Evolutionary conservation across 2,329 filamentous ascomycete genomes (phyloP).

Genomic region (Cordyceps militaris): DNA sequence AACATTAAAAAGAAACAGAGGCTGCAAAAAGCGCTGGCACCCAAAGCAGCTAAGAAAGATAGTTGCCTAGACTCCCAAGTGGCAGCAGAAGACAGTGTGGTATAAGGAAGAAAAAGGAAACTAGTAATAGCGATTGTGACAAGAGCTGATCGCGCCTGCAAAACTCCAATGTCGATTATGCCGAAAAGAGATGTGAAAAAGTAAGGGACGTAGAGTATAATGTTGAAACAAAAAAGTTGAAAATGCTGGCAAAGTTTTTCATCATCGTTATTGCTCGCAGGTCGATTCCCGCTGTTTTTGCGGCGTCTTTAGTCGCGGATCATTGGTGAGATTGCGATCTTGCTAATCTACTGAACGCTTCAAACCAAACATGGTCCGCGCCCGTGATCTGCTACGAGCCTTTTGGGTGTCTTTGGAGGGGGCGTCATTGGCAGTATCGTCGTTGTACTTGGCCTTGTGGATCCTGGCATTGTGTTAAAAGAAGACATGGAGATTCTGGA

Average conservation of each 20-base stretch:
- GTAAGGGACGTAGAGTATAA: not conserved
- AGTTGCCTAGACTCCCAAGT: not conserved
- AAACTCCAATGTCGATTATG: conserved; percentile 5
- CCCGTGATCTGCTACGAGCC: conserved; percentile 66
- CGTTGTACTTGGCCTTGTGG: conserved; percentile 89
- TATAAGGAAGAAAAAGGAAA: not conserved
- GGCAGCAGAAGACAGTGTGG: not conserved
- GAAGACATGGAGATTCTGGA: not conserved
- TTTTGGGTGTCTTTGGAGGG: conserved; percentile 53
- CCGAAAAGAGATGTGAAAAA: not conserved
- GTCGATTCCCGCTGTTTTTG: not conserved
- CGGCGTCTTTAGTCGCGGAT: not conserved
- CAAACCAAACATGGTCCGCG: conserved; percentile 62
- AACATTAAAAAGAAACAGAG: not conserved
- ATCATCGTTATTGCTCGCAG: not conserved
- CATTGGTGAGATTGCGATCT: conserved; percentile 16
- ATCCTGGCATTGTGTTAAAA: conserved; percentile 55
- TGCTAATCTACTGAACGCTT: conserved; percentile 24
- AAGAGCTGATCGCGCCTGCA: conserved; percentile 1
- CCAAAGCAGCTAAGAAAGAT: not conserved
- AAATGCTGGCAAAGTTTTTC: not conserved
- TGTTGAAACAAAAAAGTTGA: not conserved
- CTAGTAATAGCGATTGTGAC: conserved; percentile 1
- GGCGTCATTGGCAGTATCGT: conserved; percentile 41
- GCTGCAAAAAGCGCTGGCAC: not conserved